Evolutionary conservation across 495 filamentous ascomycete species (phyloP), one percentile per base, ranked within the genome.

Genomic region (Hypoxylon cercidicola): DNA sequence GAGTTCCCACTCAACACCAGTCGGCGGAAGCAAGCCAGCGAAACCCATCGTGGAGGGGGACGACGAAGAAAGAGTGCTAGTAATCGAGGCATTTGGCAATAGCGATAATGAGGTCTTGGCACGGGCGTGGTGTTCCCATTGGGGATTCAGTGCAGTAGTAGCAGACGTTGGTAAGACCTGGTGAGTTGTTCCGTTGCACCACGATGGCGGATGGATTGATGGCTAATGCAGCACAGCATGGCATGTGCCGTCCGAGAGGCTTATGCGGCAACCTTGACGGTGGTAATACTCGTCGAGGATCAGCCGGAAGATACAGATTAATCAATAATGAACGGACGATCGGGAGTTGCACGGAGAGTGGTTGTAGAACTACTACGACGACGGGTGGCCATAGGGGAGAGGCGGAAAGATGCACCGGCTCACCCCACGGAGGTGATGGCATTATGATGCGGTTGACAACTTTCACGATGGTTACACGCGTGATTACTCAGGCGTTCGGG

Each of bases 21-120:
- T 56, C 5, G 57, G 58, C 12, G 56, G 50, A n/a, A 67, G 63
- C 58, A 61, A 55, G 40, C 34, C 55, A 2, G 49, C 48, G 28
- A 40, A 65, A 23, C 39, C 46, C 13, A 35, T 46, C 28, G 48
- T 55, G 30, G 70, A 71, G 16, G 72, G 48, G 7, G 74, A 75
- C 19, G 80, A 84, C 46, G 74, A 84, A 9, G 86, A 89, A 60
- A 79, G 79, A 63, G 87, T 92, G 10, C 77, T 92, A 35, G 88
- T 88, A 32, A 79, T 92, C 15, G 85, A 91, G 74, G 88, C 88
- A 23, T 87, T 88, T 64, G 89, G 89, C 9, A 87, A 87, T 23
- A 74, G 72, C 45, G 89, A 92, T 71, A 91, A 90, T 59, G 89
- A 90, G 73, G 89, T 92, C 12, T 81, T 92, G 66, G 88, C 87